Conservation (phyloP, 2,329 filamentous ascomycete genomes). For the Penicillium italicum region DNA sequence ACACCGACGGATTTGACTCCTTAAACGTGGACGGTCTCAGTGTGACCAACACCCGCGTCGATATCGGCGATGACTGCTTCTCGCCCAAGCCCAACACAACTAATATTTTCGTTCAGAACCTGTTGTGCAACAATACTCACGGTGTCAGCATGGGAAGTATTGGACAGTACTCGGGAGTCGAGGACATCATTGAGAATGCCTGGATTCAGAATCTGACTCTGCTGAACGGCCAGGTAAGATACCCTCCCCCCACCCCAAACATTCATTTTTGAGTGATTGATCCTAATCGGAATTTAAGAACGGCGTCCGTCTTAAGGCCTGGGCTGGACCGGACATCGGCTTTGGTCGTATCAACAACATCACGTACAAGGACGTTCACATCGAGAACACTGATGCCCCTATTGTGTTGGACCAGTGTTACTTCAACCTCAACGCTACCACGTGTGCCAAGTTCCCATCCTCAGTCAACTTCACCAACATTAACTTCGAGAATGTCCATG, state of each 20-base stretch:
- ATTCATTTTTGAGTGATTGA: neutral
- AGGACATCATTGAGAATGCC: conserved; percentile 55
- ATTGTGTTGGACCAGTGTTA: conserved; percentile 62
- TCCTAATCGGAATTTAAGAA: conserved; percentile 41
- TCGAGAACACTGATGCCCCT: conserved; percentile 56
- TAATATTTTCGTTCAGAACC: conserved; percentile 56
- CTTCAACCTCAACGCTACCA: conserved; percentile 53
- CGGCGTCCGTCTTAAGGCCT: conserved; percentile 59
- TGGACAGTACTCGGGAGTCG: conserved; percentile 55
- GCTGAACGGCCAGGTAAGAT: conserved; percentile 46
- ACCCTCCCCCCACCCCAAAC: fast-evolving
- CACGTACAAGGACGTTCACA: conserved; percentile 59
- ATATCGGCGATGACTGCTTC: conserved; percentile 60
- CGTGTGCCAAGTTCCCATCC: conserved; percentile 54
- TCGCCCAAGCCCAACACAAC: conserved; percentile 59
- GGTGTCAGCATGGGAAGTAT: conserved; percentile 58
- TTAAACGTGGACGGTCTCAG: conserved; percentile 55
- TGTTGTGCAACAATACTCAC: conserved; percentile 60
- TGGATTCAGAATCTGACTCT: conserved; percentile 59
- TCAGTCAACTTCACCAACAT: conserved; percentile 59
- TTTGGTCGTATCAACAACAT: conserved; percentile 61
- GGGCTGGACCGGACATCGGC: conserved; percentile 56
- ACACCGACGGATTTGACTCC: conserved; percentile 62
- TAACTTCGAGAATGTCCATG: conserved; percentile 57
- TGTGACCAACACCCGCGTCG: conserved; percentile 51